These are phyloP conservation scores for Aspergillus sp. DNA, from an alignment of 2,329 filamentous ascomycete genomes.

Conservation along the genomic window DNA sequence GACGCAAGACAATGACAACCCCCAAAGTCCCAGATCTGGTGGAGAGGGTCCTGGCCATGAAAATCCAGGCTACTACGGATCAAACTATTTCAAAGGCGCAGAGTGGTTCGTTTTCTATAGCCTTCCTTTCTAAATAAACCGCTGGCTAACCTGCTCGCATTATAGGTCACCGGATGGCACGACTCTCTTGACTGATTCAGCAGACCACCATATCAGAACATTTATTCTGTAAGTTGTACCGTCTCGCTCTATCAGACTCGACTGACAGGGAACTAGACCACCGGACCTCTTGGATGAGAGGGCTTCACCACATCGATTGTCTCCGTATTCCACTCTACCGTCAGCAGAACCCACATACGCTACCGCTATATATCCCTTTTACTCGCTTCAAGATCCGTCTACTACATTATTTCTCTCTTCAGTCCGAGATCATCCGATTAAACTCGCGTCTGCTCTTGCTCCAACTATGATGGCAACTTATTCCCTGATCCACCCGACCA, in stretches of 20 bases:
- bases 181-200: slow-evolving; percentile 48
- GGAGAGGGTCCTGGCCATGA: neutral
- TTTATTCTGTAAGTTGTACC: slow-evolving; percentile 44
- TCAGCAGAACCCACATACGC: slow-evolving; percentile 48
- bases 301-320: slow-evolving; percentile 30
- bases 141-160: neutral
- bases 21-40: neutral
- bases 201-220: slow-evolving; percentile 45
- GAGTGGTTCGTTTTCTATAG: slow-evolving; percentile 32
- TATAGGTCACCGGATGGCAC: slow-evolving; percentile 51
- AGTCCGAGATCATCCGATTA: slow-evolving; percentile 49
- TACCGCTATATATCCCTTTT: slow-evolving; percentile 50
- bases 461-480: slow-evolving; percentile 46
- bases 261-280: slow-evolving; percentile 30
- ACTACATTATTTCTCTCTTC: slow-evolving; percentile 48
- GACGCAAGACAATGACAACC: slow-evolving; percentile 3
- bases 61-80: neutral
- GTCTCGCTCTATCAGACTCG: neutral
- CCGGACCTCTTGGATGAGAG: slow-evolving; percentile 41
- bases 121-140: neutral
- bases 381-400: slow-evolving; percentile 44
- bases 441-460: slow-evolving; percentile 49
- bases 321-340: slow-evolving; percentile 40
- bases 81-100: slow-evolving; percentile 40
- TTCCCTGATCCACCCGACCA: slow-evolving; percentile 48